Evolutionary conservation across 2,329 filamentous ascomycete species (phyloP).

Genomic region (Penicillium sumatraense): DNA sequence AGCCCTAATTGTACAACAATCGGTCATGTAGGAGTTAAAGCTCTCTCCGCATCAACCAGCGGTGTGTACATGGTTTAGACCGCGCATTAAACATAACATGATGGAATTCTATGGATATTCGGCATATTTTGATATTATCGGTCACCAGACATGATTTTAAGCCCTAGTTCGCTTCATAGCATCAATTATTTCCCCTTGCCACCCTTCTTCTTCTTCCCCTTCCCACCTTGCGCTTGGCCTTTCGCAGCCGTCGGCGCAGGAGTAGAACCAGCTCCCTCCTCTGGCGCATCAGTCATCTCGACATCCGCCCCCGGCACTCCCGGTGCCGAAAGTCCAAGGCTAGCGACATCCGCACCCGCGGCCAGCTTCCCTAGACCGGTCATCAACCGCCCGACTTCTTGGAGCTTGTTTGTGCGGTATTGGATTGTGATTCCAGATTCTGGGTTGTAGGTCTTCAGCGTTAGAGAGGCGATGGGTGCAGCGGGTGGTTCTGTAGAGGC

Average conservation of each 20-base stretch:
- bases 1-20: not conserved
- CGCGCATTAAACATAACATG: constrained; percentile 9
- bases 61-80: not conserved
- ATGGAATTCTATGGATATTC: no score
- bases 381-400: constrained; percentile 81
- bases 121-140: not conserved
- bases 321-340: constrained; percentile 39
- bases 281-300: constrained; percentile 37
- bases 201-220: constrained; percentile 65
- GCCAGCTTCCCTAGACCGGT: constrained; percentile 75
- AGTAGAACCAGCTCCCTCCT: constrained; percentile 37
- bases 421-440: constrained; percentile 80
- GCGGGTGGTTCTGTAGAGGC: constrained; percentile 63
- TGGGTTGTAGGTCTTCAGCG: constrained; percentile 89
- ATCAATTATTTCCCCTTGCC: constrained; percentile 68
- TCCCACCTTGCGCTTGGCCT: constrained; percentile 26
- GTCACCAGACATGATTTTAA: not conserved
- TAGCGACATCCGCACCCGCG: constrained; percentile 68
- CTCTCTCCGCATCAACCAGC: not conserved
- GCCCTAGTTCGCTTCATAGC: not conserved
- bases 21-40: not conserved
- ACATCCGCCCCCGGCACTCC: constrained; percentile 41
- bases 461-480: constrained; percentile 69
- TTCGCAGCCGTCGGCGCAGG: constrained; percentile 27
- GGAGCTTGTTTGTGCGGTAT: constrained; percentile 79